Conservation (phyloP, 202 grass and related monocot species). For the Carex arenaria region DNA sequence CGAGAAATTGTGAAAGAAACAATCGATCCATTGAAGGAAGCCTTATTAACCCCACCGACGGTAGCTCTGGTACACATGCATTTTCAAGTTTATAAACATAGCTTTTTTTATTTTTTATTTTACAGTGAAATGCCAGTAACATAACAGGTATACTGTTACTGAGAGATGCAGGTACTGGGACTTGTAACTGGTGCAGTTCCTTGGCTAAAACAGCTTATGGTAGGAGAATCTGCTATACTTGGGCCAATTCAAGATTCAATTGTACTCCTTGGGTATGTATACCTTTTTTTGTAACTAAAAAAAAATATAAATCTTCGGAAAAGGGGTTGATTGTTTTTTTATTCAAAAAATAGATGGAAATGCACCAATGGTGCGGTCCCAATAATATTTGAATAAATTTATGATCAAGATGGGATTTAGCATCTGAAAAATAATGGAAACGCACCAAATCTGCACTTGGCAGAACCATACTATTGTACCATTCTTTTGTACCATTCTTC, state of each 20-base stretch:
- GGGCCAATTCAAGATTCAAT: constrained; percentile 35
- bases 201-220: constrained; percentile 38
- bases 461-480: no score
- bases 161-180: constrained; percentile 30
- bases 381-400: no score
- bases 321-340: no score
- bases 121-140: not conserved
- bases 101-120: not conserved
- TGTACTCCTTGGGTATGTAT: constrained; percentile 33
- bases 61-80: constrained; percentile 31
- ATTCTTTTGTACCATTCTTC: not conserved
- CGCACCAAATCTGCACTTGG: no score
- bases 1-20: constrained; percentile 5
- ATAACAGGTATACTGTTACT: not conserved
- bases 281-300: no score
- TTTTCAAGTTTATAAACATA: not conserved
- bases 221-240: constrained; percentile 30
- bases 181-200: constrained; percentile 31
- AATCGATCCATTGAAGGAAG: constrained; percentile 14
- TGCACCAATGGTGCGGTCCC: no score
- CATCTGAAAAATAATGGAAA: no score
- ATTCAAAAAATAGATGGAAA: no score
- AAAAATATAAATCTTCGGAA: no score
- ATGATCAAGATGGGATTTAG: no score
- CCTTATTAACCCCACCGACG: constrained; percentile 47